A percentile compares a stretch with the other conserved stretches of the same genome.
phyloP scores from a whole-genome alignment of 371 early-diverging fungal species.

The Mortierella sp. region DNA sequence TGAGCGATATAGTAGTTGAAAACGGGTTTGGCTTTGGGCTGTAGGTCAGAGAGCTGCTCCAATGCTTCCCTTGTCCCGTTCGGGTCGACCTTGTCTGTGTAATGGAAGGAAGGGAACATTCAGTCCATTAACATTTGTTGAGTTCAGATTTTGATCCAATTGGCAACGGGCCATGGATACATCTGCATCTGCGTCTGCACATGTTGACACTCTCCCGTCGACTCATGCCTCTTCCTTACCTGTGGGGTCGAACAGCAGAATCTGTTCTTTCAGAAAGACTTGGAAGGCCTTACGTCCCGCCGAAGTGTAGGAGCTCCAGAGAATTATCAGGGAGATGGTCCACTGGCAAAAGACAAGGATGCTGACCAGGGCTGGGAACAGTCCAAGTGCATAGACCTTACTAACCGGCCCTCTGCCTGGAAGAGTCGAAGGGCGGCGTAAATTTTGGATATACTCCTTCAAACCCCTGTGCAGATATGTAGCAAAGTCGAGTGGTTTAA shows the following conservation, averaged over 20 bases:
- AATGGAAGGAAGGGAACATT: not conserved
- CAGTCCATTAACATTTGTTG: not conserved
- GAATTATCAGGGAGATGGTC: conserved; percentile 18
- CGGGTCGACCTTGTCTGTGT: conserved; percentile 42
- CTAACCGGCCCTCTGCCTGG: conserved; percentile 30
- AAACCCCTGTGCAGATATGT: conserved; percentile 23
- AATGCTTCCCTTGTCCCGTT: conserved; percentile 41
- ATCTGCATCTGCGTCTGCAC: not conserved
- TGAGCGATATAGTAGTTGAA: conserved; percentile 49
- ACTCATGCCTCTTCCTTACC: conserved; percentile 18
- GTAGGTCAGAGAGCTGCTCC: conserved; percentile 21
- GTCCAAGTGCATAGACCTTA: conserved; percentile 26
- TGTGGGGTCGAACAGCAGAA: conserved; percentile 37
- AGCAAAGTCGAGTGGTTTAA: conserved; percentile 35
- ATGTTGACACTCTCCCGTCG: not conserved
- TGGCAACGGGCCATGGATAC: not conserved
- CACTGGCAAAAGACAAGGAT: conserved; percentile 38
- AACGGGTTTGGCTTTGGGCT: conserved; percentile 13
- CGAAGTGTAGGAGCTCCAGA: conserved; percentile 29
- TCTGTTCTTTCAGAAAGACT: conserved; percentile 33
- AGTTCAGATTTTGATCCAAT: not conserved
- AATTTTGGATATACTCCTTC: conserved; percentile 8
- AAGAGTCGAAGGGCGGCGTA: conserved; percentile 33
- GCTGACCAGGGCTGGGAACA: conserved; percentile 24
- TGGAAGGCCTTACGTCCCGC: conserved; percentile 32